Percentiles rank a stretch among this genome's conserved stretches.
phyloP scores from a whole-genome alignment of 441 rosid species.

The Sinapis alba region DNA sequence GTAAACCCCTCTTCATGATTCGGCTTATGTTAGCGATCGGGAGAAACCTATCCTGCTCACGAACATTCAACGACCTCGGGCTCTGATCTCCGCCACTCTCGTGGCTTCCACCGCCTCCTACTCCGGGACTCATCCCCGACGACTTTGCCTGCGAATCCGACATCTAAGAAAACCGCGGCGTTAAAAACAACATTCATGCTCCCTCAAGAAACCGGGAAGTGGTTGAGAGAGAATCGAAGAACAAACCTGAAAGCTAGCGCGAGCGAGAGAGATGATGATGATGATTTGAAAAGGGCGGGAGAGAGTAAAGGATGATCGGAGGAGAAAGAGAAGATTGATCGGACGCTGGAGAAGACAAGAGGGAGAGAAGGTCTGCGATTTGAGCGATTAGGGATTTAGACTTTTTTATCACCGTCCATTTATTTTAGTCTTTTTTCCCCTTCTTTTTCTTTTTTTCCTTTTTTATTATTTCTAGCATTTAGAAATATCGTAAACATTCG shows the following conservation, averaged over 20 bases:
- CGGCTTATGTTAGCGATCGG: slow-evolving; percentile 90
- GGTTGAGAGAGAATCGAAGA: neutral
- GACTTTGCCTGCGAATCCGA: slow-evolving; percentile 41
- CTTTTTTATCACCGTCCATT: slow-evolving; percentile 14
- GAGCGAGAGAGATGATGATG: neutral
- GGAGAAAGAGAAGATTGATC: slow-evolving; percentile 13
- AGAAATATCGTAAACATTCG: no score
- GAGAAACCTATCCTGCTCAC: slow-evolving; percentile 83
- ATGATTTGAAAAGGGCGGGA: slow-evolving; percentile 50
- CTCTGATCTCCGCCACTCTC: slow-evolving; percentile 85
- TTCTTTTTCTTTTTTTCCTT: no score
- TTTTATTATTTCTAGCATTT: no score
- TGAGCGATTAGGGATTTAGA: slow-evolving; percentile 16
- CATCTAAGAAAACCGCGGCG: slow-evolving; percentile 32
- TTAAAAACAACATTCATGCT: neutral
- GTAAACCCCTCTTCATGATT: slow-evolving; percentile 86
- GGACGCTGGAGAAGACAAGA: slow-evolving; percentile 12
- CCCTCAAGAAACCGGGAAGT: neutral
- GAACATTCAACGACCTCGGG: slow-evolving; percentile 61
- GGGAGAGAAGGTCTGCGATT: slow-evolving; percentile 13
- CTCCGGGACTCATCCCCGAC: slow-evolving; percentile 49
- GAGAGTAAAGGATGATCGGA: slow-evolving; percentile 24
- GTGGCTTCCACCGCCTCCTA: slow-evolving; percentile 68
- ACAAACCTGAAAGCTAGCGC: neutral
- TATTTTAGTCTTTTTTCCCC: no score